Conservation (phyloP, 2,329 filamentous ascomycete species). For the Aspergillus luchuensis region DNA sequence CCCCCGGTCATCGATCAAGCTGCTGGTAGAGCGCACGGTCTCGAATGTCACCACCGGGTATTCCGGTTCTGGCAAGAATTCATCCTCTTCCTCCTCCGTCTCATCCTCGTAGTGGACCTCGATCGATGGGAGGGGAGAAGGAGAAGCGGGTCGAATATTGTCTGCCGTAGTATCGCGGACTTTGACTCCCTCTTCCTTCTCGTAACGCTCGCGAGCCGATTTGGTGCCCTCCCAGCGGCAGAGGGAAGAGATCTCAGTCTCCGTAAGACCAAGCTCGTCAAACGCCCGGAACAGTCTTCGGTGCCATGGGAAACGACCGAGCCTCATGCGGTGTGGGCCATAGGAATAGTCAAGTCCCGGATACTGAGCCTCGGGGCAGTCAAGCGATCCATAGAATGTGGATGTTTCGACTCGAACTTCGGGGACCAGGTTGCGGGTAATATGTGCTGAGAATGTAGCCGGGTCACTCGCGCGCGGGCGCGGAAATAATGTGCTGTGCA, state of each 20-base stretch:
- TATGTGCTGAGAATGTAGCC: constrained; percentile 59
- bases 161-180: constrained; percentile 65
- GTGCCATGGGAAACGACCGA: constrained; percentile 64
- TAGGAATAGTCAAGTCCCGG: constrained; percentile 67
- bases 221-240: constrained; percentile 61
- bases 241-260: constrained; percentile 61
- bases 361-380: constrained; percentile 67
- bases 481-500: constrained; percentile 62
- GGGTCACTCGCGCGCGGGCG: constrained; percentile 59
- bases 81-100: constrained; percentile 7
- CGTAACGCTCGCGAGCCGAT: constrained; percentile 49
- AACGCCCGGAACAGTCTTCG: constrained; percentile 62
- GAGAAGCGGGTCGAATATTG: constrained; percentile 55
- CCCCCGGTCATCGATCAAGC: constrained; percentile 28
- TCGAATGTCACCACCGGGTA: constrained; percentile 24
- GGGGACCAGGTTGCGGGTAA: constrained; percentile 63
- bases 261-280: constrained; percentile 60
- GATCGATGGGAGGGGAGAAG: constrained; percentile 37
- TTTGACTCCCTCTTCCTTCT: constrained; percentile 58
- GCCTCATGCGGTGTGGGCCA: constrained; percentile 62
- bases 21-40: constrained; percentile 26
- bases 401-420: constrained; percentile 67
- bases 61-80: constrained; percentile 28
- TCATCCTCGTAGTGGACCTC: constrained; percentile 36
- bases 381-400: constrained; percentile 65